phyloP scores from a whole-genome alignment of 2,329 filamentous ascomycete species.

The Zalaria obscura region DNA sequence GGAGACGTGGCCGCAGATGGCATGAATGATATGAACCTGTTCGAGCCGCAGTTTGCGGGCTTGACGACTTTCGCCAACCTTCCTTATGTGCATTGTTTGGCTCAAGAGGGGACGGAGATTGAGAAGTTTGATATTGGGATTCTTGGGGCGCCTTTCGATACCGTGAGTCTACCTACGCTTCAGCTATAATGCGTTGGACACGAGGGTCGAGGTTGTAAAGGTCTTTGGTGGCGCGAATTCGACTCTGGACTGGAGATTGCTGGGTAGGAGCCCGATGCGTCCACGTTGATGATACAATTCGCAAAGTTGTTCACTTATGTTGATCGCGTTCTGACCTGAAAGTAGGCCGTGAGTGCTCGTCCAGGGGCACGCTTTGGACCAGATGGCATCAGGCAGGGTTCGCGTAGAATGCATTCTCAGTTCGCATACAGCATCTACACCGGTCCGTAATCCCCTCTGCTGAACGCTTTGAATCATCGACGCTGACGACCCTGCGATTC shows the following conservation, averaged over 20 bases:
- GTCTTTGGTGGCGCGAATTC: no score
- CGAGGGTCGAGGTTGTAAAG: no score
- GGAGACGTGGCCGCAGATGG: constrained; percentile 14
- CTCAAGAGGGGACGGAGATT: constrained; percentile 10
- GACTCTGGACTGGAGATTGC: no score
- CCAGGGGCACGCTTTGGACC: constrained; percentile 36
- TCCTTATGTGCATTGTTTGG: constrained; percentile 33
- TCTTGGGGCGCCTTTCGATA: constrained; percentile 35
- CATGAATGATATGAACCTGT: constrained; percentile 7
- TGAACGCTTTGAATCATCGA: no score
- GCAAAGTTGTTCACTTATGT: no score
- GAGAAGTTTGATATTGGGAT: constrained; percentile 33
- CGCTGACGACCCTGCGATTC: no score
- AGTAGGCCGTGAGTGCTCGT: background rate
- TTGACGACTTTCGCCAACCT: constrained; percentile 33
- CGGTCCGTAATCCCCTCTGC: constrained; percentile 17
- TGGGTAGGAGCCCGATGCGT: no score
- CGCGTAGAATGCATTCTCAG: constrained; percentile 29
- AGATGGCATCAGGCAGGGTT: constrained; percentile 35
- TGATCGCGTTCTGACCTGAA: no score
- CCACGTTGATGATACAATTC: no score
- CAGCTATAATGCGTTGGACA: no score
- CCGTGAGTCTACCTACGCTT: constrained; percentile 16
- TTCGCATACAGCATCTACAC: constrained; percentile 35
- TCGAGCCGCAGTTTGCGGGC: constrained; percentile 22